Evolutionary conservation across 2,329 filamentous ascomycete genomes (phyloP).

Genomic region (Drechslerella dactyloides): DNA sequence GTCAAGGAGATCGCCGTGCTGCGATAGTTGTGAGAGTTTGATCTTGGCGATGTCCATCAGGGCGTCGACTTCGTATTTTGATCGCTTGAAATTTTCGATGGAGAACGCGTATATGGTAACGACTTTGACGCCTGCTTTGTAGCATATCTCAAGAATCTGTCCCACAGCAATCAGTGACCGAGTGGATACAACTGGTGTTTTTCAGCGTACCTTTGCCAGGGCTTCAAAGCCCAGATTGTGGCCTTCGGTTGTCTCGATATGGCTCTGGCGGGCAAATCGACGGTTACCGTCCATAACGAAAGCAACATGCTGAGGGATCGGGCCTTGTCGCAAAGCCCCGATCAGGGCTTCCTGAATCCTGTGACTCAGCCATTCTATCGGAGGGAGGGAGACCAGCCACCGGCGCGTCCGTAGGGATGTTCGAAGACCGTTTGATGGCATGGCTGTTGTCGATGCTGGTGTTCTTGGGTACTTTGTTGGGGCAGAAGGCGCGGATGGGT

Average conservation of each 20-base stretch:
- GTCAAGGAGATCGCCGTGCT: slow-evolving; percentile 91
- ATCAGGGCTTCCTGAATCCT: slow-evolving; percentile 84
- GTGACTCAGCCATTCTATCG: slow-evolving; percentile 84
- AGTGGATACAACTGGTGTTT: slow-evolving; percentile 25
- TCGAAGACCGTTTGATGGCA: slow-evolving; percentile 44
- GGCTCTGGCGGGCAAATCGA: slow-evolving; percentile 84
- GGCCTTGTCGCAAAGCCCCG: slow-evolving; percentile 84
- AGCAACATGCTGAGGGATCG: slow-evolving; percentile 92
- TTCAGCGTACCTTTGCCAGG: slow-evolving; percentile 74
- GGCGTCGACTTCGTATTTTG: slow-evolving; percentile 93
- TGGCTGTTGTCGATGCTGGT: not conserved
- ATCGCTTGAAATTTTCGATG: slow-evolving; percentile 98
- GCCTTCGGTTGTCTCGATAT: slow-evolving; percentile 95
- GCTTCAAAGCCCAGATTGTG: slow-evolving; percentile 96
- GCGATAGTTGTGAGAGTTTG: slow-evolving; percentile 86
- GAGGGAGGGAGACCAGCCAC: slow-evolving; percentile 86
- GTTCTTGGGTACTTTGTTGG: not conserved
- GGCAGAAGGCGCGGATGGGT: not conserved
- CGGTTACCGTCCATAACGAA: slow-evolving; percentile 99
- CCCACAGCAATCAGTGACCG: not conserved
- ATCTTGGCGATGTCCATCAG: slow-evolving; percentile 98
- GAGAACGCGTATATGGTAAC: slow-evolving; percentile 98
- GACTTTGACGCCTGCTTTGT: slow-evolving; percentile 94
- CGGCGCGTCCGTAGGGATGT: slow-evolving; percentile 57
- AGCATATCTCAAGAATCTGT: slow-evolving; percentile 91